A percentile compares a stretch with the other conserved stretches of the same genome.
Conservation (phyloP, 768 basidiomycete species). For the Termitomyces sp. region DNA sequence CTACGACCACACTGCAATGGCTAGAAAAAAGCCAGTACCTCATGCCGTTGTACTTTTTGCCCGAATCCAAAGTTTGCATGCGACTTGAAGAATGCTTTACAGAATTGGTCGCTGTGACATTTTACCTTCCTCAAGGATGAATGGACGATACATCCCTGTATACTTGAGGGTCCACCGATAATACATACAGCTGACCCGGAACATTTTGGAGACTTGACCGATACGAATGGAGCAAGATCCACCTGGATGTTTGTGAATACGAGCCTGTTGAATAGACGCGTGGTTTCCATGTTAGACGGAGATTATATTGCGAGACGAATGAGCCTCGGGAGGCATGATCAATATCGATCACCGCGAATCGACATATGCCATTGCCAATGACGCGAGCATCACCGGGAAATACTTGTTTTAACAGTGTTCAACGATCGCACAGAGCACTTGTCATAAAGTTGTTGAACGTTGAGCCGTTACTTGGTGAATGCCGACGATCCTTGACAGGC, state of each 20-base stretch:
- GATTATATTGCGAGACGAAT: not conserved
- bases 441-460: not conserved
- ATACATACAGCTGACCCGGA: no score
- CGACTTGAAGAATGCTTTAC: not conserved
- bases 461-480: no score
- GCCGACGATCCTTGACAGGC: not conserved
- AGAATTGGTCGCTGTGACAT: not conserved
- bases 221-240: conserved; percentile 1
- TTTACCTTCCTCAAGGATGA: not conserved
- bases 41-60: not conserved
- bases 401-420: no score
- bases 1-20: not conserved
- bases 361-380: not conserved
- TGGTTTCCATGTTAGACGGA: conserved; percentile 1
- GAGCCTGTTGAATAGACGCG: not conserved
- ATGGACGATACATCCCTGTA: not conserved
- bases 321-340: no score
- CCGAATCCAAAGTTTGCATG: not conserved
- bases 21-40: not conserved
- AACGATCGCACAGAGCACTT: not conserved
- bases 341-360: not conserved
- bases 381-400: no score
- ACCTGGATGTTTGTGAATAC: not conserved
- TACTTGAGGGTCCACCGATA: not conserved
- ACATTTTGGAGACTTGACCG: not conserved